Conservation (phyloP, 2,329 filamentous ascomycete genomes). For the Byssothecium circinans region DNA sequence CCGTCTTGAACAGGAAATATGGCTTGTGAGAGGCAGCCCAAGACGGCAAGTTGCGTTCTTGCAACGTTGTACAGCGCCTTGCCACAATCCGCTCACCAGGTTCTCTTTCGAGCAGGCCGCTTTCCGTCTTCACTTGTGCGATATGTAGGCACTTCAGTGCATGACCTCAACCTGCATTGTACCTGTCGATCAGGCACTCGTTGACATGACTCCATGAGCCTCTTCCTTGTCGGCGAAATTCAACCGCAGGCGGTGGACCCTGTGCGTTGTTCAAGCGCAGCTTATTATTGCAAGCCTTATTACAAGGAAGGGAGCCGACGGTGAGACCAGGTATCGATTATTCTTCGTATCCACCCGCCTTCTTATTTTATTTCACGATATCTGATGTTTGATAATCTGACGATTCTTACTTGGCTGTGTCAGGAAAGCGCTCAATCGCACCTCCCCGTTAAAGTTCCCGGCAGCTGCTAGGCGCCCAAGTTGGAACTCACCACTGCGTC, state of each 20-base stretch:
- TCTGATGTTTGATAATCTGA: too few species aligned
- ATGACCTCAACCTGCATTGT: constrained; percentile 4
- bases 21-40: constrained; percentile 24
- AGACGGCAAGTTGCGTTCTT: constrained; percentile 26
- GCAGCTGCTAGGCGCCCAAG: constrained; percentile 14
- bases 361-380: too few species aligned
- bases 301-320: too few species aligned
- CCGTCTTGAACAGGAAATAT: constrained; percentile 22
- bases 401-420: not conserved
- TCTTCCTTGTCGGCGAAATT: too few species aligned
- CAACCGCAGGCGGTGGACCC: too few species aligned
- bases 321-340: too few species aligned
- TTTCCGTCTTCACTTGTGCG: constrained; percentile 8
- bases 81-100: too few species aligned
- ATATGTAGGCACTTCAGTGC: constrained; percentile 2
- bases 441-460: constrained; percentile 18
- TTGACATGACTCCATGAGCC: too few species aligned
- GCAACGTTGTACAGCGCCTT: constrained; percentile 31
- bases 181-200: constrained; percentile 14
- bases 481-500: constrained; percentile 8
- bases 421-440: constrained; percentile 11
- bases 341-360: too few species aligned
- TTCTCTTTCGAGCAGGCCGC: not conserved
- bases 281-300: too few species aligned
- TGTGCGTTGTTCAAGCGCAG: too few species aligned